Evolutionary conservation across 176 grass and related monocot genomes (phyloP).

Genomic region (Cocos nucifera): DNA sequence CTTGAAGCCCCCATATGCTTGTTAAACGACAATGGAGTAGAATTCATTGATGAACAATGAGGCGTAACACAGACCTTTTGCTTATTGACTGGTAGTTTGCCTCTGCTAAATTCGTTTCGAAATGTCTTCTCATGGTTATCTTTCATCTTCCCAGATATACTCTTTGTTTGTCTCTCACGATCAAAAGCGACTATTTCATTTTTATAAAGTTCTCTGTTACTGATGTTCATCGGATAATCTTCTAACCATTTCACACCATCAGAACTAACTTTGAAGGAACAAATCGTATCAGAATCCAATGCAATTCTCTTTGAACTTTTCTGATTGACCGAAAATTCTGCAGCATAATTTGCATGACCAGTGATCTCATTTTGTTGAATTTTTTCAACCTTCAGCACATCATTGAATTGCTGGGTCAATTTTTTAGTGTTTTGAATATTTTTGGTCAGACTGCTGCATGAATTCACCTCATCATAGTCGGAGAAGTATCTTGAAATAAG

Average conservation of each 20-base stretch:
- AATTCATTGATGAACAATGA: background rate
- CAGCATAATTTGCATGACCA: background rate
- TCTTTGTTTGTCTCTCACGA: too few species aligned
- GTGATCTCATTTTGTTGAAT: background rate
- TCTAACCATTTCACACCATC: background rate
- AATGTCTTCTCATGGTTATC: background rate
- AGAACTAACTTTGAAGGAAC: conserved; percentile 7
- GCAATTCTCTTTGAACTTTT: background rate
- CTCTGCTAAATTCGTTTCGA: background rate
- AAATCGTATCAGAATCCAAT: background rate
- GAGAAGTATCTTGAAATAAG: conserved; percentile 12
- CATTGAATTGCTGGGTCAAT: background rate
- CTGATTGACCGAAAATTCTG: background rate
- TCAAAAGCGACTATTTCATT: too few species aligned
- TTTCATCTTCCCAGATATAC: too few species aligned
- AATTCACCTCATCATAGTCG: conserved; percentile 1
- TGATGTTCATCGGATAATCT: background rate
- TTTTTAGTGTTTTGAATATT: background rate
- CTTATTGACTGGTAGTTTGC: background rate
- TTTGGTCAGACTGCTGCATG: background rate
- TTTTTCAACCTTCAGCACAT: background rate
- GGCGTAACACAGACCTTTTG: background rate
- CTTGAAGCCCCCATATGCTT: conserved; percentile 1
- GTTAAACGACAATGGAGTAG: background rate
- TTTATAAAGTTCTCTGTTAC: background rate